These are phyloP conservation scores for Phytophthora pseudosyringae DNA, from an alignment of 352 stramenopile species.

Conservation along the genomic window DNA sequence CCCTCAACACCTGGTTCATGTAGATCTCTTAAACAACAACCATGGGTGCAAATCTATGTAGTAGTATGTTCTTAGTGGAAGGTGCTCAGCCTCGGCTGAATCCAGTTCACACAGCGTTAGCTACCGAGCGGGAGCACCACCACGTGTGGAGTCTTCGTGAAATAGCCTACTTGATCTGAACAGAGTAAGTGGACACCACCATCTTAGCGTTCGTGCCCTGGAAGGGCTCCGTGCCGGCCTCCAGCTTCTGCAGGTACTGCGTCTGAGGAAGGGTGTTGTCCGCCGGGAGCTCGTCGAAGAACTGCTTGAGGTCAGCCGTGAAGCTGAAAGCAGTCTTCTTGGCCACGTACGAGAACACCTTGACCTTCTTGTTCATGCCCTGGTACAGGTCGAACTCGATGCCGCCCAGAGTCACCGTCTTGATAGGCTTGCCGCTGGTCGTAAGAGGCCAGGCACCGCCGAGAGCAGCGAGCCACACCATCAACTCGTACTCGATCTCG, in stretches of 20 bases:
- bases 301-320: constrained; percentile 37
- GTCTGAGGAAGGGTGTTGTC: constrained; percentile 32
- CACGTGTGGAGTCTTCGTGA: neutral
- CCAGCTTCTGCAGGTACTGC: constrained; percentile 37
- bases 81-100: no score
- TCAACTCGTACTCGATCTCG: constrained; percentile 45
- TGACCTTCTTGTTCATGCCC: constrained; percentile 43
- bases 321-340: constrained; percentile 28
- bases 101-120: no score
- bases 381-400: constrained; percentile 40
- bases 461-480: constrained; percentile 48
- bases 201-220: constrained; percentile 38
- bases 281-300: constrained; percentile 35
- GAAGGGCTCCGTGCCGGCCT: constrained; percentile 47
- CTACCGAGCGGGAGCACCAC: no score
- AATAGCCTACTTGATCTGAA: constrained; percentile 22
- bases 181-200: constrained; percentile 34
- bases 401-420: constrained; percentile 28
- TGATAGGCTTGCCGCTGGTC: constrained; percentile 32
- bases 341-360: constrained; percentile 47
- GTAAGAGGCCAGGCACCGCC: constrained; percentile 40
- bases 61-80: no score
- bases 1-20: no score
- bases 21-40: no score
- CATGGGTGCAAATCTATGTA: no score